phyloP scores from a whole-genome alignment of 805 yeast genomes.

The Kuraishia floccosa region DNA sequence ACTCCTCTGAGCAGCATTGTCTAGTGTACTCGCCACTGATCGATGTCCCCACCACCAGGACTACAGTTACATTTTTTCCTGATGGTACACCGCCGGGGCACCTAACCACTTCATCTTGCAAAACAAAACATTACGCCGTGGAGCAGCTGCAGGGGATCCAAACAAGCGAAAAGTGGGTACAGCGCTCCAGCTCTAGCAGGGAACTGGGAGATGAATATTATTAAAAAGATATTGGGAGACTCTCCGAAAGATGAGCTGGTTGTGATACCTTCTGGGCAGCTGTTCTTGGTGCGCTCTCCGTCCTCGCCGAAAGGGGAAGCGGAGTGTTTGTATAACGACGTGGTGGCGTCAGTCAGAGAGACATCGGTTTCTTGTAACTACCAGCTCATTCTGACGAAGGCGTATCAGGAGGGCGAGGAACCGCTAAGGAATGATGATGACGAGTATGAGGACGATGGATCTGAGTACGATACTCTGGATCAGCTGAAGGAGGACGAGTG shows the following conservation, averaged over 20 bases:
- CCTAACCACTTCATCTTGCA: too few relatives aligned
- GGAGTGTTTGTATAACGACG: conserved; percentile 77
- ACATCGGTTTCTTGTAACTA: conserved; percentile 56
- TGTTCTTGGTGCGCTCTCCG: conserved; percentile 62
- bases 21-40: too few relatives aligned
- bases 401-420: conserved; percentile 58
- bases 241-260: conserved; percentile 50
- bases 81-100: too few relatives aligned
- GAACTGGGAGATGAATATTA: conserved; percentile 76
- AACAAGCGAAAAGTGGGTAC: too few relatives aligned
- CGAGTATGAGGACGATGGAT: conserved; percentile 27
- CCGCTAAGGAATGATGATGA: conserved; percentile 42
- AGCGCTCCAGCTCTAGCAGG: too few relatives aligned
- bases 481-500: conserved; percentile 49
- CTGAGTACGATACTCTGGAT: conserved; percentile 16
- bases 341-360: conserved; percentile 59
- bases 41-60: too few relatives aligned
- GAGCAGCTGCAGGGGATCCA: too few relatives aligned
- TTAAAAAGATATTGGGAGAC: conserved; percentile 50
- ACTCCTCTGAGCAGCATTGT: too few relatives aligned
- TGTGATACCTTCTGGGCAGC: conserved; percentile 68
- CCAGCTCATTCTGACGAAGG: conserved; percentile 61
- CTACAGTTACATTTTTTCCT: too few relatives aligned
- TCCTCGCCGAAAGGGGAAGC: conserved; percentile 78
- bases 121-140: too few relatives aligned